Evolutionary conservation across 108 stramenopile species (phyloP).

Genomic region (Bacterosira constricta): DNA sequence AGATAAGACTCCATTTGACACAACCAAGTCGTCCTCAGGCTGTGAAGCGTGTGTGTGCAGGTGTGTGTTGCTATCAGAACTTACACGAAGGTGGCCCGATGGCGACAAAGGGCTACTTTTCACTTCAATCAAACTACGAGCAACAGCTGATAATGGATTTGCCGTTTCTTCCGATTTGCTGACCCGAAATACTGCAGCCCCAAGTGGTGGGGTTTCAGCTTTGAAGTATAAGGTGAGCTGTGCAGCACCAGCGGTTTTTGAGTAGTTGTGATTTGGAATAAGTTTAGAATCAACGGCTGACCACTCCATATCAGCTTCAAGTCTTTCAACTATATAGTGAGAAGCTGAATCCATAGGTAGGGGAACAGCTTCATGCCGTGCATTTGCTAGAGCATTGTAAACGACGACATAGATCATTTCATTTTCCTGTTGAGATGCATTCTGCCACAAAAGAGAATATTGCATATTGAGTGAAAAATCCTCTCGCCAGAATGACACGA

Average conservation of each 20-base stretch:
- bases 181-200: constrained; percentile 47
- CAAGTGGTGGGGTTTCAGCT: constrained; percentile 52
- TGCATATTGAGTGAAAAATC: not conserved
- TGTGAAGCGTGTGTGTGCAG: not conserved
- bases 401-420: constrained; percentile 67
- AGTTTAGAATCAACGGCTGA: constrained; percentile 8
- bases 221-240: constrained; percentile 32
- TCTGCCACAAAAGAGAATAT: not conserved
- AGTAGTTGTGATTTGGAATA: constrained; percentile 42
- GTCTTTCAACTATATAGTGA: constrained; percentile 39
- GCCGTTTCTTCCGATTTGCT: not conserved
- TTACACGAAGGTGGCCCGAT: not conserved
- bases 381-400: constrained; percentile 83
- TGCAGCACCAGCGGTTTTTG: constrained; percentile 21
- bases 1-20: constrained; percentile 37
- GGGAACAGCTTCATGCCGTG: constrained; percentile 50
- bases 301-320: constrained; percentile 24
- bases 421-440: constrained; percentile 16
- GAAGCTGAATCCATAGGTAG: constrained; percentile 66
- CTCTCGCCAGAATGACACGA: too few species aligned
- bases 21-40: not conserved
- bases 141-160: not conserved
- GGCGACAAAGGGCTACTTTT: not conserved
- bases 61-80: not conserved
- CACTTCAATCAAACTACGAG: constrained; percentile 9